These are phyloP conservation scores for Phaffomyces opuntiae DNA, from an alignment of 805 yeast species.

Conservation along the genomic window DNA sequence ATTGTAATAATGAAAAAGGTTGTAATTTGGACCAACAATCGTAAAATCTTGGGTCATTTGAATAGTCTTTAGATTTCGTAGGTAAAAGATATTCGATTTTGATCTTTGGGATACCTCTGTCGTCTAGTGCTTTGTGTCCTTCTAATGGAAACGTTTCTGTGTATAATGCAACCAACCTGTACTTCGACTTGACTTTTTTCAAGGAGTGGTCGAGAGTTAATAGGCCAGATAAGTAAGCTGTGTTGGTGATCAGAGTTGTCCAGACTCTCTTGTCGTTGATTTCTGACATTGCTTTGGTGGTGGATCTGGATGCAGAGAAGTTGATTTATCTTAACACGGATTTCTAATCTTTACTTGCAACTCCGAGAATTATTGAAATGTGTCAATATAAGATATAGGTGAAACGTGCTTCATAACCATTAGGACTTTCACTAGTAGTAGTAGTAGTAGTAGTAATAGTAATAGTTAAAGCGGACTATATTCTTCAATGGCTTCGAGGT, in stretches of 20 bases:
- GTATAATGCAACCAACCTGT: conserved; percentile 46
- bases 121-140: conserved; percentile 34
- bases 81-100: conserved; percentile 40
- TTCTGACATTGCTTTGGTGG: background rate
- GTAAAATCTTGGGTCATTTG: conserved; percentile 45
- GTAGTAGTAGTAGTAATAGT: too few species aligned
- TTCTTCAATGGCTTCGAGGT: too few species aligned
- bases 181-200: conserved; percentile 34
- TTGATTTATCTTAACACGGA: too few species aligned
- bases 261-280: conserved; percentile 29
- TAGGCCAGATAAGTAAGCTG: conserved; percentile 44
- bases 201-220: conserved; percentile 44
- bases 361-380: too few species aligned
- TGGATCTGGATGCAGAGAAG: background rate
- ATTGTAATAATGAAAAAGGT: conserved; percentile 44
- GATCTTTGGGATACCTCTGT: conserved; percentile 34
- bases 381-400: too few species aligned
- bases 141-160: conserved; percentile 38
- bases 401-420: too few species aligned
- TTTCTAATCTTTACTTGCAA: background rate
- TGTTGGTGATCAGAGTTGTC: conserved; percentile 51
- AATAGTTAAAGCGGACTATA: too few species aligned
- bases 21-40: conserved; percentile 60
- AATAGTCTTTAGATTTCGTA: conserved; percentile 34
- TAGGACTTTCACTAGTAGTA: too few species aligned